Conservation (phyloP, 805 yeast species). For the Monosporozyma unispora region DNA sequence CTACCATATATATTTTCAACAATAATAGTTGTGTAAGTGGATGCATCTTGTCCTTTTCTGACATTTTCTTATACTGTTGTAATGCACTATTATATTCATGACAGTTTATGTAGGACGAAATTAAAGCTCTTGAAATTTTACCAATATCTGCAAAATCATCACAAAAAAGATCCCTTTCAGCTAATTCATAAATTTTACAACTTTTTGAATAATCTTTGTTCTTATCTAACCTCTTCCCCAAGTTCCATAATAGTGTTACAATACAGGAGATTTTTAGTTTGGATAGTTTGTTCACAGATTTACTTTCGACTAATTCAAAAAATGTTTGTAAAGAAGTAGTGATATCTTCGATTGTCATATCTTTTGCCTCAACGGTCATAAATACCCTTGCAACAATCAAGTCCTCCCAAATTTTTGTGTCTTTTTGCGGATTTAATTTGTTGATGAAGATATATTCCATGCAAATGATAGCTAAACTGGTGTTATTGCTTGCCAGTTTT, state of each 20-base stretch:
- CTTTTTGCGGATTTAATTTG: constrained; percentile 20
- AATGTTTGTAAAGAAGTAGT: constrained; percentile 17
- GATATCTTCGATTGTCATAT: constrained; percentile 16
- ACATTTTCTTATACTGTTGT: constrained; percentile 19
- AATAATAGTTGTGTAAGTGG: constrained; percentile 30
- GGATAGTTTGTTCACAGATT: constrained; percentile 21
- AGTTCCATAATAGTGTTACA: constrained; percentile 34
- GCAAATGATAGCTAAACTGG: constrained; percentile 26
- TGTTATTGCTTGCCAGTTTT: constrained; percentile 20
- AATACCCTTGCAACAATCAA: constrained; percentile 23
- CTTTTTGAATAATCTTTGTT: constrained; percentile 14
- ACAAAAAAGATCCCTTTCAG: constrained; percentile 20
- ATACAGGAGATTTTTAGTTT: constrained; percentile 27
- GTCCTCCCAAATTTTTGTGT: constrained; percentile 24
- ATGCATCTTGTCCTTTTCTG: constrained; percentile 12
- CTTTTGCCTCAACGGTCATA: constrained; percentile 20
- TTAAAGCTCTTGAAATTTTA: constrained; percentile 33
- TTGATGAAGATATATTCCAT: constrained; percentile 31
- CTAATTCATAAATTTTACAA: constrained; percentile 21
- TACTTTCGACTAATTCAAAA: constrained; percentile 23
- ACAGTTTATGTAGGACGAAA: constrained; percentile 22
- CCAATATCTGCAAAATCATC: constrained; percentile 27
- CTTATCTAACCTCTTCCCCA: constrained; percentile 29
- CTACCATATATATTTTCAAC: constrained; percentile 18
- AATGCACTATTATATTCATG: constrained; percentile 17